A percentile compares a stretch with the other conserved stretches of the same genome.
phyloP scores from a whole-genome alignment of 1,139 yeast species.

The Geotrichum cucujoidarum region DNA sequence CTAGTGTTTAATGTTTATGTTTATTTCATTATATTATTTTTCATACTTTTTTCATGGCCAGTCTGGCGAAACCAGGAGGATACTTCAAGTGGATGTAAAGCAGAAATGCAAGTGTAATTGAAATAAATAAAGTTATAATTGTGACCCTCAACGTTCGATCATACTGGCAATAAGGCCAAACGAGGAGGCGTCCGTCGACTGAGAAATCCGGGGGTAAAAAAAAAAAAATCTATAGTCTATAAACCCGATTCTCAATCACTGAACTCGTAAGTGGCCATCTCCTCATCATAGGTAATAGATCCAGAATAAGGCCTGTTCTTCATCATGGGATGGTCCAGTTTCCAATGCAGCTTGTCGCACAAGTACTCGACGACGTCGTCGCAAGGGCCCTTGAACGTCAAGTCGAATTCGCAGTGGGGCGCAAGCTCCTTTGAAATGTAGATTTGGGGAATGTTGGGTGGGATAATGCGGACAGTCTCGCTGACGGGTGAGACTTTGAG shows the following conservation, averaged over 20 bases:
- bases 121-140: too few relatives aligned
- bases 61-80: too few relatives aligned
- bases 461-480: conserved; percentile 73
- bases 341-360: conserved; percentile 61
- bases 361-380: conserved; percentile 78
- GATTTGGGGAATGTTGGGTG: conserved; percentile 72
- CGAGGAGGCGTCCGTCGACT: too few relatives aligned
- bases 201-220: too few relatives aligned
- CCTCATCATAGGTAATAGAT: conserved; percentile 23
- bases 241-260: neutral
- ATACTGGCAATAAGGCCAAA: too few relatives aligned
- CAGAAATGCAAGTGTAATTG: too few relatives aligned
- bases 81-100: too few relatives aligned
- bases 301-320: conserved; percentile 23
- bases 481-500: conserved; percentile 95
- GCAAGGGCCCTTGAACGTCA: conserved; percentile 75
- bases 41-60: too few relatives aligned
- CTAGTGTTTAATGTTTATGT: neutral
- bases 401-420: conserved; percentile 75
- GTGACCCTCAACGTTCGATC: too few relatives aligned
- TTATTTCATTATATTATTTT: neutral
- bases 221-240: neutral
- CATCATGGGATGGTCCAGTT: conserved; percentile 52
- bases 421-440: conserved; percentile 77
- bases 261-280: conserved; percentile 27